Evolutionary conservation across 2,329 filamentous ascomycete genomes (phyloP).

Genomic region (Xylaria sp.): DNA sequence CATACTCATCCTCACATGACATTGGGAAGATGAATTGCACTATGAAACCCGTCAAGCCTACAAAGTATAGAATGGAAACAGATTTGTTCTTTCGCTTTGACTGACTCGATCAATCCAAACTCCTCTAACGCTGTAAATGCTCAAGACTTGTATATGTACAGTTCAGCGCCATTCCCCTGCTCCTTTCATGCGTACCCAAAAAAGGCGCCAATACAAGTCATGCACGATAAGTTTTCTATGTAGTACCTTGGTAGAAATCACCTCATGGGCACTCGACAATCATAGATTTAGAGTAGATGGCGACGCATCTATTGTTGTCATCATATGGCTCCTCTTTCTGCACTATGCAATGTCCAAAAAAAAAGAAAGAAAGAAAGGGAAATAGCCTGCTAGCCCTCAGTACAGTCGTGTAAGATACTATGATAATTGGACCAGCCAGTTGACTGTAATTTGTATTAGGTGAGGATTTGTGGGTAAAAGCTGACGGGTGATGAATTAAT

Average conservation of each 20-base stretch:
- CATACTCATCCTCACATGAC: too few relatives aligned
- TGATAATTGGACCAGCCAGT: constrained; percentile 25
- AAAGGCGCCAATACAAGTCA: constrained; percentile 5
- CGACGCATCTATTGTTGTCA: constrained; percentile 14
- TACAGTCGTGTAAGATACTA: constrained; percentile 9
- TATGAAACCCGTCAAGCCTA: neutral
- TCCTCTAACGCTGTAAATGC: constrained; percentile 8
- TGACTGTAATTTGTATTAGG: constrained; percentile 13
- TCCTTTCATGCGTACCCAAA: constrained; percentile 11
- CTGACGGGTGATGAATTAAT: neutral
- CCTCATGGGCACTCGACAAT: constrained; percentile 2
- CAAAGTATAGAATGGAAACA: neutral
- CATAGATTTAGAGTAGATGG: neutral
- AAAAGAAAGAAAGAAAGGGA: neutral
- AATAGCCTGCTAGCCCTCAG: too few relatives aligned
- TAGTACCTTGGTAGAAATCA: neutral
- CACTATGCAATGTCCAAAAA: neutral
- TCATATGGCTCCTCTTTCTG: constrained; percentile 9
- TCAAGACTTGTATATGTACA: neutral
- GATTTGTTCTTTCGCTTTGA: too few relatives aligned
- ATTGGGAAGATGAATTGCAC: too few relatives aligned
- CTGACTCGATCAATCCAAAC: neutral
- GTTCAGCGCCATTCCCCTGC: neutral
- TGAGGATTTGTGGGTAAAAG: neutral
- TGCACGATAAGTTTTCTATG: constrained; percentile 3